Evolutionary conservation across 2,329 filamentous ascomycete species (phyloP).

Genomic region (Aspergillus transmontanensis): DNA sequence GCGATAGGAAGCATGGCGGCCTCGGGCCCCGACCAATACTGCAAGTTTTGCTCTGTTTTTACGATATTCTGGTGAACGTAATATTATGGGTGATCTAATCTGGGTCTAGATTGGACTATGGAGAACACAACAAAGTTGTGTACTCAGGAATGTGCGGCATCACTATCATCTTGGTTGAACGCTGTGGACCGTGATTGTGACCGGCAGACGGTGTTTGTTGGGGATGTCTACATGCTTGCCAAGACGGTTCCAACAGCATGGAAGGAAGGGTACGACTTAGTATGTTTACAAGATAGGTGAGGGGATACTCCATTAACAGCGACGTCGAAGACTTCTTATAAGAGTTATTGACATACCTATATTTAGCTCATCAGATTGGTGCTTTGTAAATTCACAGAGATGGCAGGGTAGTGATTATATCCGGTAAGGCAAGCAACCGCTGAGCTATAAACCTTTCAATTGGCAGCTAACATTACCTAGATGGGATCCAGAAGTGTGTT

Average conservation of each 20-base stretch:
- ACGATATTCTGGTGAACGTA: neutral
- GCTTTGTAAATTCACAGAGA: neutral
- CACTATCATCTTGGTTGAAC: neutral
- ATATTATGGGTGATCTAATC: neutral
- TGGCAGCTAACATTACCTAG: neutral
- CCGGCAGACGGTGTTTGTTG: neutral
- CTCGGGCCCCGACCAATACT: neutral
- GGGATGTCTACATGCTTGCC: neutral
- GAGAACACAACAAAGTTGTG: neutral
- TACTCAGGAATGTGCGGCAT: neutral
- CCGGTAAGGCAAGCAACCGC: neutral
- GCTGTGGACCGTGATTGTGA: neutral
- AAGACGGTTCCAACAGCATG: neutral
- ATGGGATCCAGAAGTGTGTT: neutral
- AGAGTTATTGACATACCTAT: no score
- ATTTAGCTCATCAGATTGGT: neutral
- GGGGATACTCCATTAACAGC: neutral
- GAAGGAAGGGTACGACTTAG: neutral
- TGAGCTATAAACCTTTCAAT: neutral
- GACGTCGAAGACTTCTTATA: no score
- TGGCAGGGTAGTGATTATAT: neutral
- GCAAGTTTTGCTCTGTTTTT: neutral
- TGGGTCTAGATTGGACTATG: neutral
- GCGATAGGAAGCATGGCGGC: neutral
- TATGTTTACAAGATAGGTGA: neutral